Evolutionary conservation across 192 early-diverging fungal genomes (phyloP).

Genomic region (Coemansia sp.): DNA sequence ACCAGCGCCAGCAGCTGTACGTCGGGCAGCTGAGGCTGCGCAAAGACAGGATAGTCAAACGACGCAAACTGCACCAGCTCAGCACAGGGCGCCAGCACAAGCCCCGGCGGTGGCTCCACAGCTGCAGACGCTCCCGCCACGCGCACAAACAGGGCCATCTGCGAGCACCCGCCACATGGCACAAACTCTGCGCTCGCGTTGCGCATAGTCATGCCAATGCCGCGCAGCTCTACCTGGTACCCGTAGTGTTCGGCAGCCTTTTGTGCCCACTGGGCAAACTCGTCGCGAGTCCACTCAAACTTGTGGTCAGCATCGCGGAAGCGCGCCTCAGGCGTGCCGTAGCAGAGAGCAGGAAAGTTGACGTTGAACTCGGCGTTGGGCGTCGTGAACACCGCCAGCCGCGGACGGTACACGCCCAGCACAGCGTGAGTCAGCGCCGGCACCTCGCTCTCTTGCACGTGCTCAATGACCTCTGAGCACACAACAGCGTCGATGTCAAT

Average conservation of each 20-base stretch:
- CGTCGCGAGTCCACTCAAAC: slow-evolving; percentile 93
- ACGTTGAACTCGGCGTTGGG: slow-evolving; percentile 94
- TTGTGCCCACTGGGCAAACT: slow-evolving; percentile 80
- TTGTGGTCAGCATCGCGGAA: slow-evolving; percentile 88
- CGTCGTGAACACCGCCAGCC: slow-evolving; percentile 71
- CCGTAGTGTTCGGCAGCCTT: slow-evolving; percentile 61
- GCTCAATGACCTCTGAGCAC: slow-evolving; percentile 87
- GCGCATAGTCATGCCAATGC: slow-evolving; percentile 44
- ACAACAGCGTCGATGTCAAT: slow-evolving; percentile 67
- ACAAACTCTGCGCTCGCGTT: slow-evolving; percentile 27
- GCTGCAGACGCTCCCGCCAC: background rate
- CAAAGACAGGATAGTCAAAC: slow-evolving; percentile 61
- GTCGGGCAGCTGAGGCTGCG: slow-evolving; percentile 30
- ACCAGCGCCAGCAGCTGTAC: slow-evolving; percentile 42
- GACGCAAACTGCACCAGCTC: slow-evolving; percentile 31
- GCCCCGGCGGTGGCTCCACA: background rate
- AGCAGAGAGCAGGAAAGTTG: slow-evolving; percentile 76
- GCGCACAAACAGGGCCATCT: slow-evolving; percentile 72
- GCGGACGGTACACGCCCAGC: slow-evolving; percentile 71
- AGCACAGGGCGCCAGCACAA: slow-evolving; percentile 5
- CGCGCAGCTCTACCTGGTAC: slow-evolving; percentile 61
- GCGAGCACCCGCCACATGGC: slow-evolving; percentile 67
- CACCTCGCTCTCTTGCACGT: slow-evolving; percentile 65
- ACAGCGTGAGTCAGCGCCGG: slow-evolving; percentile 62
- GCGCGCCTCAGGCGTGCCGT: slow-evolving; percentile 64